Evolutionary conservation across 148 eudicot species (phyloP).

Genomic region (Dysphania ambrosioides): DNA sequence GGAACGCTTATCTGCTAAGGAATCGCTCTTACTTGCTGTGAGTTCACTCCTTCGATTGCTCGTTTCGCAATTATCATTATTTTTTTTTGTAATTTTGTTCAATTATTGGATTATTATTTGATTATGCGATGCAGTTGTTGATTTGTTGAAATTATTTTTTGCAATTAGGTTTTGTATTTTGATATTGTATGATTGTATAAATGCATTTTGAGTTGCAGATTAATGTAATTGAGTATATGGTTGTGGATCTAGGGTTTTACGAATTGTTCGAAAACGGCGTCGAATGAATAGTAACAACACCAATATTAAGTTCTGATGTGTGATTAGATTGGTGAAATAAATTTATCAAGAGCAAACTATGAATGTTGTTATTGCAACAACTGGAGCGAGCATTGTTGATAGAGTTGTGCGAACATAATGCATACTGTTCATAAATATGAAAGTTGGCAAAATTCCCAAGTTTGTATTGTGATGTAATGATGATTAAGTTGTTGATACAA

Average conservation of each 20-base stretch:
- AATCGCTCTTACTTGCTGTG: conserved; percentile 83
- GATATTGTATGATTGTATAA: no score
- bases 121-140: not conserved
- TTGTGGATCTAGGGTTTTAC: not conserved
- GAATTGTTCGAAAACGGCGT: not conserved
- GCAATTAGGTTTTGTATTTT: not conserved
- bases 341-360: no score
- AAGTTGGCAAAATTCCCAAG: not conserved
- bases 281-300: not conserved
- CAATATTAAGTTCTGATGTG: not conserved
- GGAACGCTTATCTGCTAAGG: conserved; percentile 89
- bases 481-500: not conserved
- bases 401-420: not conserved
- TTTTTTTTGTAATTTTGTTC: not conserved
- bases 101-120: not conserved
- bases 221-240: not conserved
- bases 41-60: conserved; percentile 12
- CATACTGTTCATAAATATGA: not conserved
- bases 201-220: not conserved
- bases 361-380: not conserved
- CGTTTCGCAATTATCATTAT: not conserved
- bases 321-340: not conserved
- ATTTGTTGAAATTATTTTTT: not conserved
- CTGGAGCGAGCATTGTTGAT: not conserved
- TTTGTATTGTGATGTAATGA: not conserved